Evolutionary conservation across 129 eudicot species (phyloP).

Genomic region (Artemisia annua): DNA sequence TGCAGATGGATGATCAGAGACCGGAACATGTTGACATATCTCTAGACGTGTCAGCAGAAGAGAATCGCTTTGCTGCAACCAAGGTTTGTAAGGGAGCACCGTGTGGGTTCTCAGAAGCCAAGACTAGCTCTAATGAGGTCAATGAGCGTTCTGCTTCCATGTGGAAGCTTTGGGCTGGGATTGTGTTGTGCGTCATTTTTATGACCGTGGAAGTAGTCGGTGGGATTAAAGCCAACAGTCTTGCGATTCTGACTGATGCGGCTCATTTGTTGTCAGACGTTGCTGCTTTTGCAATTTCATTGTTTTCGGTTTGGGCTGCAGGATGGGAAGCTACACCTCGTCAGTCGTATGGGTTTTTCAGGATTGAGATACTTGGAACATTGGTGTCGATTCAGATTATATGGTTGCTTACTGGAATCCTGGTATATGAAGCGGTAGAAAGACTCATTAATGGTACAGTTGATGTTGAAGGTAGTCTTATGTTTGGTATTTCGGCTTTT

Average conservation of each 20-base stretch:
- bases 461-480: conserved; percentile 60
- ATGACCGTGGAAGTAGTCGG: conserved; percentile 64
- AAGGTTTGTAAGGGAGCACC: conserved; percentile 62
- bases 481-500: conserved; percentile 61
- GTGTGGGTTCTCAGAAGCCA: conserved; percentile 67
- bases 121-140: conserved; percentile 48
- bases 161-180: conserved; percentile 55
- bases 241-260: conserved; percentile 69
- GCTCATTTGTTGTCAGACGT: conserved; percentile 75
- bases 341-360: conserved; percentile 66
- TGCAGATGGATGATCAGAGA: conserved; percentile 43
- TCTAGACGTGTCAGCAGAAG: conserved; percentile 13
- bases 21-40: conserved; percentile 40
- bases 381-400: conserved; percentile 66
- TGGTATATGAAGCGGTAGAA: conserved; percentile 60
- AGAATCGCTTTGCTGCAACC: conserved; percentile 26
- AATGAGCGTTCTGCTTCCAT: conserved; percentile 61
- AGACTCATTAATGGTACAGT: conserved; percentile 49
- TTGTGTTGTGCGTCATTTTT: conserved; percentile 45
- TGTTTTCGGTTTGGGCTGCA: conserved; percentile 66
- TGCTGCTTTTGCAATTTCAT: conserved; percentile 74
- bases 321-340: conserved; percentile 81
- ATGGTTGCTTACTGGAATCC: conserved; percentile 67
- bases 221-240: conserved; percentile 68
- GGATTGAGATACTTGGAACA: conserved; percentile 72